Evolutionary conservation across 441 rosid genomes (phyloP).

Genomic region (Sinapis alba): DNA sequence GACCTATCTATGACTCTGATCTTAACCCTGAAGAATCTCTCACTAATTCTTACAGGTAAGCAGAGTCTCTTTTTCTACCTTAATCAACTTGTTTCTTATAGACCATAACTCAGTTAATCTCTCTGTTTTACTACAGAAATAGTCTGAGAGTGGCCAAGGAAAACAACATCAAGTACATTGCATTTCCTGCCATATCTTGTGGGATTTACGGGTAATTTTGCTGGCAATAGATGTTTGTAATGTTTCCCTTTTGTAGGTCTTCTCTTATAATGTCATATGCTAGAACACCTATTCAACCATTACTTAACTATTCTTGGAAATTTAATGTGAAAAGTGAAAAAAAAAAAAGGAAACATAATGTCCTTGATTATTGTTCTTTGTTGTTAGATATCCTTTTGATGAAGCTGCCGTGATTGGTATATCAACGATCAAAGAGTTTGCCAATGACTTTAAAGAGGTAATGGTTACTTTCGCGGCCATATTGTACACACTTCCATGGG

Average conservation of each 20-base stretch:
- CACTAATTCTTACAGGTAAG: conserved; percentile 67
- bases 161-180: conserved; percentile 71
- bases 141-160: conserved; percentile 75
- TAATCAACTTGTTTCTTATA: not conserved
- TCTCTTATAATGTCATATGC: not conserved
- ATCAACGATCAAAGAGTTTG: conserved; percentile 69
- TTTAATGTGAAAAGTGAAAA: not conserved
- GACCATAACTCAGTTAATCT: not conserved
- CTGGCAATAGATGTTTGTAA: not conserved
- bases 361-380: not conserved
- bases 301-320: not conserved
- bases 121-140: conserved; percentile 51
- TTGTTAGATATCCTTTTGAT: conserved; percentile 73
- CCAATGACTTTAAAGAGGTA: conserved; percentile 80
- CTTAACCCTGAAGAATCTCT: conserved; percentile 58
- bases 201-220: conserved; percentile 63
- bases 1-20: conserved; percentile 69
- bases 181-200: conserved; percentile 90
- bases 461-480: not conserved
- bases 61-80: too few relatives aligned
- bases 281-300: not conserved
- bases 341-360: not conserved
- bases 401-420: conserved; percentile 79
- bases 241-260: not conserved
- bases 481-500: conserved; percentile 3